Base-by-base conservation (phyloP, 2,329 filamentous ascomycete genomes). In the Keithomyces neogunnii region DNA sequence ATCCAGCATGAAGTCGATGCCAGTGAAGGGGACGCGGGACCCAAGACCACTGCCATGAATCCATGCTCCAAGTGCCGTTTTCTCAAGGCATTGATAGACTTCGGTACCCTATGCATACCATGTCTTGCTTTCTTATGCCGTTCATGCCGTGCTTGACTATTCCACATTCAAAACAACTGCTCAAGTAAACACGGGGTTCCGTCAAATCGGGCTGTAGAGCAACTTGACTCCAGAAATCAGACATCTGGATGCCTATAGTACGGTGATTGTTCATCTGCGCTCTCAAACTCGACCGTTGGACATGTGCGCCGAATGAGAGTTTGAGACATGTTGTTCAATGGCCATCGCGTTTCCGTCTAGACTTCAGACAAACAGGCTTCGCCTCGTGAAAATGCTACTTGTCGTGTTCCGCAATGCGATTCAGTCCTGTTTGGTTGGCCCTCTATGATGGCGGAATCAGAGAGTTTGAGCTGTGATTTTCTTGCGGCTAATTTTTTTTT, bases 311-410 rank as follows among this genome's bases (percentile, higher is more conserved):
- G 44, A n/a, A 31, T 26, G 6, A 10, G 26, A 57, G 53, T 30
- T 50, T 62, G 9, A 56, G 31, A 51, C 51, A 35, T 35, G 33
- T 35, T 35, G 33, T 7, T 35, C 6, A 11, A 35, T 82, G 81
- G 52, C 79, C 79, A 59, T 82, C 78, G 58, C 78, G 82, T 56
- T 70, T 73, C 49, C 78, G 71, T 10, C 78, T 77, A 3, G 78
- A 80, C 51, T 73, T 76, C 36, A 71, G 62, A 56, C 79, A 82
- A 39, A 62, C 66, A 1, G 78, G 78, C 51, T 75, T 78, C 19
- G 63, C 65, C 63, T 81, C 78, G 55, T 80, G 77, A 60, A 78
- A 82, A 60, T 81, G 19, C 81, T 49, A 81, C 73, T 51, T 77
- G 75, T 48, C 77, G 74, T 33, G 77, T 71, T 63, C 76, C 80